Conservation (phyloP, 495 filamentous ascomycete species). For the Lasiosphaeriaceae sp. region DNA sequence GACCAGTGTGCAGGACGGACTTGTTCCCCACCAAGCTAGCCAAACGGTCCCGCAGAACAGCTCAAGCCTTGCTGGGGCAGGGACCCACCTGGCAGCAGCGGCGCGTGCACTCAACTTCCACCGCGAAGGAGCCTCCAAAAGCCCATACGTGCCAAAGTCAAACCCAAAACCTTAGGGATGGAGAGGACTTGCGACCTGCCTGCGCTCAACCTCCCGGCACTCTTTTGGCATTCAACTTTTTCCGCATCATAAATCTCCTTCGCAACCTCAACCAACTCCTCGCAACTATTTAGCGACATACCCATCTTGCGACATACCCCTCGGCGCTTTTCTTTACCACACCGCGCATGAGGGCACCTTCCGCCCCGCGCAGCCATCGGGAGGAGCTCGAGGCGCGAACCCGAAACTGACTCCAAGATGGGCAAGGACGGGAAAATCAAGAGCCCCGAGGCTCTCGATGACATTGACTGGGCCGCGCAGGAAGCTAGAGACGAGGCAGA, state of each 20-base stretch:
- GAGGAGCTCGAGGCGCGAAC: conserved; percentile 17
- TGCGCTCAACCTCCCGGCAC: no score
- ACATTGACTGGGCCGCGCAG: conserved; percentile 26
- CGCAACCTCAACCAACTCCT: no score
- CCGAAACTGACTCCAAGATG: conserved; percentile 15
- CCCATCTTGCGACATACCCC: background rate
- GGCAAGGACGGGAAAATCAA: conserved; percentile 14
- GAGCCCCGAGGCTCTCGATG: no score
- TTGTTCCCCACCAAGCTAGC: no score
- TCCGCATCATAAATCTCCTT: no score
- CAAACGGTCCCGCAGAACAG: no score
- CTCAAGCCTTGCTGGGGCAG: no score
- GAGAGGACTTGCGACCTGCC: no score
- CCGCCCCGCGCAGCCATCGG: conserved; percentile 17
- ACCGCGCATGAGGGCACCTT: conserved; percentile 16
- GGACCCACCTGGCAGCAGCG: background rate
- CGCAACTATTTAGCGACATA: background rate
- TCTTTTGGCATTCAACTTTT: no score
- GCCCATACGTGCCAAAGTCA: background rate
- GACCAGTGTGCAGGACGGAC: no score
- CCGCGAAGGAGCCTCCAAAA: background rate
- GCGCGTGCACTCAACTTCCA: background rate
- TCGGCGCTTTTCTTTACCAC: conserved; percentile 14
- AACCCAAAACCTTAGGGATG: no score
- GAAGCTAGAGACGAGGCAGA: conserved; percentile 23